Evolutionary conservation across 495 filamentous ascomycete genomes (phyloP).

Genomic region (Cetradonia linearis): DNA sequence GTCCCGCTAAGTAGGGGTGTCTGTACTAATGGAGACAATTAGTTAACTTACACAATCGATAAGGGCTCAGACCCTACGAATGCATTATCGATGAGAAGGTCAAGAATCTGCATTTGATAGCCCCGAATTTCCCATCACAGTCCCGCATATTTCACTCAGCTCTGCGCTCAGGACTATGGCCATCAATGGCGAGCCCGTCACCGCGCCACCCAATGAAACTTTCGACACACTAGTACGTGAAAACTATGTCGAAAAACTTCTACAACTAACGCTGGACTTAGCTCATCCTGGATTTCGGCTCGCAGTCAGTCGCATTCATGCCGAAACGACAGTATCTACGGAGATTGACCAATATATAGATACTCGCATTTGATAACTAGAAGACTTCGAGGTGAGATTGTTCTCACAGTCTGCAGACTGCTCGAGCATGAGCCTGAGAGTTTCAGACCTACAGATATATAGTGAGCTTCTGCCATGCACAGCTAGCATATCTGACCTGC

Average conservation of each 20-base stretch:
- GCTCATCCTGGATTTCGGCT: conserved; percentile 56
- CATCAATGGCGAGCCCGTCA: background rate
- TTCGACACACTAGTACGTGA: conserved; percentile 10
- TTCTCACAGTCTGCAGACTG: no score
- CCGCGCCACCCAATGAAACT: background rate
- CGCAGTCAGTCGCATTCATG: conserved; percentile 20
- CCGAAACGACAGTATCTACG: conserved; percentile 31
- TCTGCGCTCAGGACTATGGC: background rate
- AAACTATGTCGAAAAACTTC: no score
- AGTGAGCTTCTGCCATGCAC: conserved; percentile 91
- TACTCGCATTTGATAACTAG: conserved; percentile 68
- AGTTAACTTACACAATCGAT: conserved; percentile 8
- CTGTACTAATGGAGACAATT: no score
- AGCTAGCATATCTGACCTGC: conserved; percentile 65
- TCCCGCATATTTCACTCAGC: background rate
- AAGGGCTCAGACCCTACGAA: background rate
- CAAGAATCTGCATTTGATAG: background rate
- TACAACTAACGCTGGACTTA: background rate
- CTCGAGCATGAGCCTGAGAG: background rate
- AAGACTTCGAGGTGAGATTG: conserved; percentile 42
- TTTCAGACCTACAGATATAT: conserved; percentile 64
- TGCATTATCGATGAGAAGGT: background rate
- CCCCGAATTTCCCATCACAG: background rate
- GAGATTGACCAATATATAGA: conserved; percentile 9
- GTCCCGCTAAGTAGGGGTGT: no score